Conservation (phyloP, 2,329 filamentous ascomycete genomes). For the Aspergillus sp. region DNA sequence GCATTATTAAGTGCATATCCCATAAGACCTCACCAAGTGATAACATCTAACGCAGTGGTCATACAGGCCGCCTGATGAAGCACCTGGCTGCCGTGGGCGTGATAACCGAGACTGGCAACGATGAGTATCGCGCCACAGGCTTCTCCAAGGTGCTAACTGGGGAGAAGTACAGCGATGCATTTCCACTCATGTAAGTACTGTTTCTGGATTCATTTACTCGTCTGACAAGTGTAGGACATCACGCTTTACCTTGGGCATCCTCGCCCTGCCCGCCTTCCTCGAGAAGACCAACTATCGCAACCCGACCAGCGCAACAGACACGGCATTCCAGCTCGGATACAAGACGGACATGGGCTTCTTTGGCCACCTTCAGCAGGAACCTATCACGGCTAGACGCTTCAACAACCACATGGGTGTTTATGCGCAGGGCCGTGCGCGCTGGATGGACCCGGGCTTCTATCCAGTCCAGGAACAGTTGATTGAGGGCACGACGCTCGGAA, state of each 20-base stretch:
- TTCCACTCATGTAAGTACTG: slow-evolving; percentile 26
- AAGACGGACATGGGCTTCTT: slow-evolving; percentile 29
- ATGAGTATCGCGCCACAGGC: slow-evolving; percentile 35
- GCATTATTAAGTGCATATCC: slow-evolving; percentile 16
- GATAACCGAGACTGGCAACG: slow-evolving; percentile 30
- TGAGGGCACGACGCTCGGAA: slow-evolving; percentile 3
- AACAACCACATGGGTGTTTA: slow-evolving; percentile 30
- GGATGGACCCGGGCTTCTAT: slow-evolving; percentile 34
- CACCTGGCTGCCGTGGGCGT: slow-evolving; percentile 37
- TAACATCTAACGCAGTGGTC: too few relatives aligned
- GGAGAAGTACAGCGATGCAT: slow-evolving; percentile 24
- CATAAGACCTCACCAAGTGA: too few relatives aligned
- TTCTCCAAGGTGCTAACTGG: slow-evolving; percentile 30
- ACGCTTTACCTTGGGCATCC: slow-evolving; percentile 24
- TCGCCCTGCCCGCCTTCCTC: slow-evolving; percentile 27
- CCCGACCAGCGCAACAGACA: slow-evolving; percentile 25
- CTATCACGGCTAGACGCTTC: slow-evolving; percentile 20
- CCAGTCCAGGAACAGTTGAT: slow-evolving; percentile 23
- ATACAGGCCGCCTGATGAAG: slow-evolving; percentile 31
- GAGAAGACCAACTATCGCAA: slow-evolving; percentile 28
- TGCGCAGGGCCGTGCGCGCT: slow-evolving; percentile 27
- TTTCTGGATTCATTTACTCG: too few relatives aligned
- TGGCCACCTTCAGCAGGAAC: slow-evolving; percentile 24
- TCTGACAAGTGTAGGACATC: slow-evolving; percentile 19
- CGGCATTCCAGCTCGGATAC: slow-evolving; percentile 27